Evolutionary conservation across 2,329 filamentous ascomycete genomes (phyloP).

Genomic region (Huntiella decipiens): DNA sequence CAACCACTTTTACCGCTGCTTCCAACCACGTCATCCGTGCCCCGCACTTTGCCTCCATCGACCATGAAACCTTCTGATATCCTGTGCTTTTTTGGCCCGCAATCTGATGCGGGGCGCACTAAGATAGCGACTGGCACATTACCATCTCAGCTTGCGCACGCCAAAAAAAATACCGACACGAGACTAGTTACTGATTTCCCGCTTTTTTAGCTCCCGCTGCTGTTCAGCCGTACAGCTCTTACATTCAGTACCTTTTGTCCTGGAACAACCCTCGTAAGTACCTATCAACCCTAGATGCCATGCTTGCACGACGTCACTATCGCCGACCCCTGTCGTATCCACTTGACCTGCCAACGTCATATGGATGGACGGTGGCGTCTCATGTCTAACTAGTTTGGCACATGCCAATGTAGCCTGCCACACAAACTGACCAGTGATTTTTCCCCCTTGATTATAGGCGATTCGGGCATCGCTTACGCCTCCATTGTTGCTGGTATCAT

Average conservation of each 20-base stretch:
- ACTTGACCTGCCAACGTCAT: too few species aligned
- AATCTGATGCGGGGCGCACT: neutral
- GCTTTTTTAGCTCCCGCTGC: slow-evolving; percentile 5
- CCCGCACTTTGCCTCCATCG: slow-evolving; percentile 1
- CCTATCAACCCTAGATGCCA: too few species aligned
- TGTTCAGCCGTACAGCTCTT: slow-evolving; percentile 51
- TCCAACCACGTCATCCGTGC: slow-evolving; percentile 8
- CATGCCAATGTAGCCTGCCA: neutral
- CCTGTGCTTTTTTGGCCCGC: neutral
- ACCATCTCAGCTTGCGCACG: too few species aligned
- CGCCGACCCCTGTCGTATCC: too few species aligned
- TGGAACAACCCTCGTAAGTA: slow-evolving; percentile 48
- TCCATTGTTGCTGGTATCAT: slow-evolving; percentile 41
- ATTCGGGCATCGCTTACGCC: slow-evolving; percentile 45
- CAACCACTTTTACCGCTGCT: neutral
- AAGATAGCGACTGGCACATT: neutral
- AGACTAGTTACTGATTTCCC: slow-evolving; percentile 1
- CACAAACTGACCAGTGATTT: neutral
- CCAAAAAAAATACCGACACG: too few species aligned
- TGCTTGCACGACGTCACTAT: too few species aligned
- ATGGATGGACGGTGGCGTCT: neutral
- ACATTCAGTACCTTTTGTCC: slow-evolving; percentile 49
- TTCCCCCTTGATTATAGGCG: slow-evolving; percentile 24
- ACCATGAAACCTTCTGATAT: neutral
- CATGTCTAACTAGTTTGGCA: neutral